Conservation (phyloP, 176 grass and related monocot genomes). For the Aegilops tauschii region DNA sequence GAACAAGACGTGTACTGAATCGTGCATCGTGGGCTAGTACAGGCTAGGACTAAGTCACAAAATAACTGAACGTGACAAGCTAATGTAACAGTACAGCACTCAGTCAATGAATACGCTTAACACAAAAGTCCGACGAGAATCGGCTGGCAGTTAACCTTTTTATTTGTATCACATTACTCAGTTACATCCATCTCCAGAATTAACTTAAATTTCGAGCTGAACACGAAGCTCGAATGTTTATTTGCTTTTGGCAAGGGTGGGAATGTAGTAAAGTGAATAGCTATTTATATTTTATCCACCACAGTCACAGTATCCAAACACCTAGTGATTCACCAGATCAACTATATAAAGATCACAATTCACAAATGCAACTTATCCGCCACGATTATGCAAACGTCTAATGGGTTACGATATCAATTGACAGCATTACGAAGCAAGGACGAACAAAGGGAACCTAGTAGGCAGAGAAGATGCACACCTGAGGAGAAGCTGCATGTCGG, state of each 20-base stretch:
- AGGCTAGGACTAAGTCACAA: too few relatives aligned
- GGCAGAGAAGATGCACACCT: conserved; percentile 40
- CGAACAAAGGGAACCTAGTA: not conserved
- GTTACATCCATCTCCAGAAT: not conserved
- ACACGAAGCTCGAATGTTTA: not conserved
- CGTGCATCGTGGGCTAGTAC: too few relatives aligned
- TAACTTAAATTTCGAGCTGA: not conserved
- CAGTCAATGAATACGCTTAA: too few relatives aligned
- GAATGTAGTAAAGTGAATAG: not conserved
- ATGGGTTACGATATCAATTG: not conserved
- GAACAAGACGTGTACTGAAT: too few relatives aligned
- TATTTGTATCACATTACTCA: not conserved
- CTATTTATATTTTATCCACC: not conserved
- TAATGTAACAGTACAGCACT: too few relatives aligned
- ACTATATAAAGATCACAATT: not conserved
- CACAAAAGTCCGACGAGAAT: not conserved
- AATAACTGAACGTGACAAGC: too few relatives aligned
- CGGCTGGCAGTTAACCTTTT: not conserved
- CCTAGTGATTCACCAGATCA: not conserved
- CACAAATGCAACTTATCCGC: not conserved
- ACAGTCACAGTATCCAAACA: not conserved
- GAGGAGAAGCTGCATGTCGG: conserved; percentile 90
- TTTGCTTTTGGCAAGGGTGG: not conserved
- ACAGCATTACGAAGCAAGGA: not conserved
- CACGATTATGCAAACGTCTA: not conserved